These are phyloP conservation scores for Kluyveromyces starmeri DNA, from an alignment of 805 yeast species.

Conservation along the genomic window DNA sequence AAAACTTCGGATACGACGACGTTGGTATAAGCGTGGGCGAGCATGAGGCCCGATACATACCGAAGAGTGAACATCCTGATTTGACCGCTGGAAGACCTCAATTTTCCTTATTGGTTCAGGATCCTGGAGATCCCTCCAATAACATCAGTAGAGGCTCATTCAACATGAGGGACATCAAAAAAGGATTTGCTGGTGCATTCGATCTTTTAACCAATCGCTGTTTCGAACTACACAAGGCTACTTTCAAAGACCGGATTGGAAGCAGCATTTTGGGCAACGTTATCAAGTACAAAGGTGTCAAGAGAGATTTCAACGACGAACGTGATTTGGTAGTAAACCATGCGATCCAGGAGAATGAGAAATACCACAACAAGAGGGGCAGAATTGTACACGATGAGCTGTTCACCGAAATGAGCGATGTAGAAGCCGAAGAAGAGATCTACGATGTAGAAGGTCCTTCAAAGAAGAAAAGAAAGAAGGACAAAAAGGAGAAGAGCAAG, in stretches of 20 bases:
- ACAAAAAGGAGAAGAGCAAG: conserved; percentile 1
- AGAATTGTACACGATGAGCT: conserved; percentile 18
- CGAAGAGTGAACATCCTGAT: conserved; percentile 45
- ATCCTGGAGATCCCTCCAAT: conserved; percentile 77
- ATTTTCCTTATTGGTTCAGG: conserved; percentile 71
- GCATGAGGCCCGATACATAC: conserved; percentile 50
- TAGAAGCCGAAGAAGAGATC: conserved; percentile 15
- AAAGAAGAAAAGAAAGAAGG: conserved; percentile 10
- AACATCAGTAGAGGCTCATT: conserved; percentile 81
- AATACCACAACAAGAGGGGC: conserved; percentile 22
- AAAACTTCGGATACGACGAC: conserved; percentile 75
- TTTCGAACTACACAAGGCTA: conserved; percentile 57
- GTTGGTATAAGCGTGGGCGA: conserved; percentile 57
- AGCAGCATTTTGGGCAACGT: conserved; percentile 73
- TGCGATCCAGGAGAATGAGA: conserved; percentile 36
- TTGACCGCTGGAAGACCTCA: conserved; percentile 43
- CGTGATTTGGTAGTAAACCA: conserved; percentile 53
- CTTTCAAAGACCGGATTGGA: conserved; percentile 59
- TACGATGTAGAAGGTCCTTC: conserved; percentile 12
- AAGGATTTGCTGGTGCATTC: conserved; percentile 84
- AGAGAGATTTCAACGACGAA: conserved; percentile 71
- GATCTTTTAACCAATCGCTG: conserved; percentile 68
- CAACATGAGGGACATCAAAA: conserved; percentile 68
- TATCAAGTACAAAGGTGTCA: conserved; percentile 63
- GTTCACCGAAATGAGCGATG: conserved; percentile 24